phyloP scores from a whole-genome alignment of 2,329 filamentous ascomycete species.

The Sarocladium oryzae region DNA sequence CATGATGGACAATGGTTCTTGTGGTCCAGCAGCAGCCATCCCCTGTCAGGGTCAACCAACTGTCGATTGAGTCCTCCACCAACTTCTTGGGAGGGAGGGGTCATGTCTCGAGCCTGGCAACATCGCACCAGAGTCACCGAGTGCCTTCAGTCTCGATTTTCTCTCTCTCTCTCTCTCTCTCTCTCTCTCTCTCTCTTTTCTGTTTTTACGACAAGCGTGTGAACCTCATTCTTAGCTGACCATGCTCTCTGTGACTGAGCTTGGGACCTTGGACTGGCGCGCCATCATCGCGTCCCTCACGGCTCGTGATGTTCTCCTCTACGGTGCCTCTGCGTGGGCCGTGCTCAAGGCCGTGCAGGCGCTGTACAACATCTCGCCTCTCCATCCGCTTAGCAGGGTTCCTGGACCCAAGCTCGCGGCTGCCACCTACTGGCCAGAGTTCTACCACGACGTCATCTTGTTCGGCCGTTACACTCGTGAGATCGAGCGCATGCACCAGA shows the following conservation, averaged over 20 bases:
- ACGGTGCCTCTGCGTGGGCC: neutral
- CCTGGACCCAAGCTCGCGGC: slow-evolving; percentile 12
- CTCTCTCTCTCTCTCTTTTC: too few relatives aligned
- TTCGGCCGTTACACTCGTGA: slow-evolving; percentile 22
- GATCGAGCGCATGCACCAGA: slow-evolving; percentile 33
- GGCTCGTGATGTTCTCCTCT: neutral
- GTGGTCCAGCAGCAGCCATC: too few relatives aligned
- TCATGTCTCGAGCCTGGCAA: too few relatives aligned
- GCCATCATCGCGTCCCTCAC: neutral
- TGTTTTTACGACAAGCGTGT: neutral
- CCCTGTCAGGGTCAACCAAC: too few relatives aligned
- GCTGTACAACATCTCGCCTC: slow-evolving; percentile 8
- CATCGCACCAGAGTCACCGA: too few relatives aligned
- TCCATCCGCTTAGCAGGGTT: slow-evolving; percentile 9
- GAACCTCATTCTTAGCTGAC: neutral
- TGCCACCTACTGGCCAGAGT: slow-evolving; percentile 14
- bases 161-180: too few relatives aligned
- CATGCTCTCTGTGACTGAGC: neutral
- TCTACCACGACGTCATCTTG: slow-evolving; percentile 14
- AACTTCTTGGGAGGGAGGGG: too few relatives aligned
- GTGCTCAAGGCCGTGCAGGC: slow-evolving; percentile 9
- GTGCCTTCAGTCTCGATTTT: neutral
- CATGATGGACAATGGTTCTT: neutral
- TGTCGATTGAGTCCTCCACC: too few relatives aligned
- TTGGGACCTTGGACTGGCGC: neutral